Base-by-base conservation (phyloP, 2,329 filamentous ascomycete species). In the Aspergillus fumigatus region DNA sequence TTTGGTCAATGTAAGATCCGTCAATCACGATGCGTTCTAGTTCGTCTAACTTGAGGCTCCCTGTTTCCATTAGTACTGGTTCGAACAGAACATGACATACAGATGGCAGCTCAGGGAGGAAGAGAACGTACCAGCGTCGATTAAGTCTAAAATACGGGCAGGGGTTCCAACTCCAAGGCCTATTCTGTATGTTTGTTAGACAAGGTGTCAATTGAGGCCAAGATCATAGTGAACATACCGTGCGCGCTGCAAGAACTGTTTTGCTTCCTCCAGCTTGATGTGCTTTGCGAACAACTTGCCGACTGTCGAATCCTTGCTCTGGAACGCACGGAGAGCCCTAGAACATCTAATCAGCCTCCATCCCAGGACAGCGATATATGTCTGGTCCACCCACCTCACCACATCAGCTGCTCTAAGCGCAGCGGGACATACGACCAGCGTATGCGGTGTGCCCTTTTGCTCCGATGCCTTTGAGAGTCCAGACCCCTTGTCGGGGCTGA, bases 241-340 rank as follows among this genome's bases (percentile, higher is more conserved):
- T 52, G 79, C 79, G 60, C 80, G 83, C 67, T 88, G 82, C 45
- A 96, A 84, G 69, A 89, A 89, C 57, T 88, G 81, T 52, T 92
- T 85, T 35, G 92, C 89, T 66, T 97, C 93, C 53, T 90, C 84
- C 10, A 99, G 76, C 76, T 99, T 99, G 79, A 99, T 96, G 73
- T 99, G 94, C 74, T 99, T 99, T 32, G 94, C 93, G 73, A 99
- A 99, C 70, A 99, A 79, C 74, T 99, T 99, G 2, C 90, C 89
- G 1, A 99, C 87, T 48, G 84, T 82, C 51, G 83, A 85, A 8
- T 90, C 86, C 71, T 94, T 91, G 52, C 82, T 87, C 70, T 92
- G 89, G 65, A 94, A 93, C 62, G 86, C 86, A 50, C 91, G 84
- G 61, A 96, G 78, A 2, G 85, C 82, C 66, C 89, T 89, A 17